Percentiles rank a stretch among this genome's conserved stretches.
Evolutionary conservation across 2,329 filamentous ascomycete species (phyloP).

Genomic region (Huntiella bhutanensis): DNA sequence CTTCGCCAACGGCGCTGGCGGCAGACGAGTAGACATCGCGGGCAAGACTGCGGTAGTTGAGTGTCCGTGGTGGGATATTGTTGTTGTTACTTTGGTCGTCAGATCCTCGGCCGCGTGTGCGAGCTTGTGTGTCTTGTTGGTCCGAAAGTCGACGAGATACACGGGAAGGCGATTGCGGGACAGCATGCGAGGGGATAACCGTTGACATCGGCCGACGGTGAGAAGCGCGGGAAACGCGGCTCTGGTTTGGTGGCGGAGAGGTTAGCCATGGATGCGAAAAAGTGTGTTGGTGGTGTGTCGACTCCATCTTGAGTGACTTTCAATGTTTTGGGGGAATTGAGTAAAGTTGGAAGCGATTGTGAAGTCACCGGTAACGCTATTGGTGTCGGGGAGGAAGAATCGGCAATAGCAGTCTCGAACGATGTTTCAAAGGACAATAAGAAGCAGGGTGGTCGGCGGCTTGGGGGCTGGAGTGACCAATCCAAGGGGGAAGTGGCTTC

Average conservation of each 20-base stretch:
- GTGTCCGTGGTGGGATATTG: conserved; percentile 23
- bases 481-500: too few species aligned
- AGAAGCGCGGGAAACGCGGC: conserved; percentile 14
- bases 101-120: conserved; percentile 16
- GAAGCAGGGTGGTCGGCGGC: too few species aligned
- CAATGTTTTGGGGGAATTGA: neutral
- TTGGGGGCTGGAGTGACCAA: too few species aligned
- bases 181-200: conserved; percentile 27
- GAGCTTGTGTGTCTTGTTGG: conserved; percentile 27
- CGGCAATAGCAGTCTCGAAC: neutral
- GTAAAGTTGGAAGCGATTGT: neutral
- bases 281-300: conserved; percentile 6
- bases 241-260: conserved; percentile 5
- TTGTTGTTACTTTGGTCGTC: conserved; percentile 23
- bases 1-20: conserved; percentile 16
- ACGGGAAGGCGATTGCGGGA: conserved; percentile 29
- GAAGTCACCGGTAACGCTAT: neutral
- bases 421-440: too few species aligned
- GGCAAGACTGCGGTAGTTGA: conserved; percentile 24
- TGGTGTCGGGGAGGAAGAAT: too few species aligned
- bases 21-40: conserved; percentile 18
- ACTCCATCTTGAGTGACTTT: conserved; percentile 7
- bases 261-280: conserved; percentile 11
- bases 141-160: conserved; percentile 36
- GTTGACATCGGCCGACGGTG: conserved; percentile 36